Evolutionary conservation across 345 rosid genomes (phyloP), one percentile per base, ranked within the genome.

Genomic region (Moricandia moricandioides): DNA sequence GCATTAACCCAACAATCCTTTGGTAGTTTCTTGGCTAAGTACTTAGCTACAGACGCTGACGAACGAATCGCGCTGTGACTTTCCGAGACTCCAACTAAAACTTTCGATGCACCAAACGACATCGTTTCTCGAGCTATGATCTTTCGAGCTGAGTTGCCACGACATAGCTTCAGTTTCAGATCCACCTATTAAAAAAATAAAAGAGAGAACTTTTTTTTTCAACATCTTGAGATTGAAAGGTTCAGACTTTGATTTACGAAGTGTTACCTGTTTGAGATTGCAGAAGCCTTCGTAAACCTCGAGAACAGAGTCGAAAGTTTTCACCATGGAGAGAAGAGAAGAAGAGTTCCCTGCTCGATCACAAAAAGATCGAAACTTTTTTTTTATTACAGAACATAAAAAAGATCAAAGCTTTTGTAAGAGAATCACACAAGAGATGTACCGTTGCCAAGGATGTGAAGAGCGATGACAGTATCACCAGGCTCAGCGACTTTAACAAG

Each of bases 281-380:
- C 99, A 95, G 91, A 95, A 92, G 39, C 99, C 98, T 84, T 92
- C 96, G 43, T 89, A 90, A 39, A 86, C 99, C 0, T 86, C 89
- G 52, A 95, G 92, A 73, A 92, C 81, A 49, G 92, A 88, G 80
- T 95, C 98, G 67, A 95, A 90, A 17, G 96, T 83, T 77, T 84
- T 89, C 61, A 92, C 91, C n/a, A 89, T 75, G 10, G 99, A 88
- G 29, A 95, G 72, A 79, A 92, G 89, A 7, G 97, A 87, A 17
- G 96, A 87, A 29, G 96, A 65, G 73, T 84, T 88, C 31, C 92
- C 47, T 39, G n/a, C 47, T 39, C 47, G n/a, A 39, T 47, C 87
- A 60, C 8, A 47, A 30, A 33, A 71, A 43, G 68, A 57, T 24
- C 39, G 9, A 59, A 59, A 62, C 75, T 31, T 29, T 40, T 65